Conservation (phyloP, 2,329 filamentous ascomycete species). For the Drechslera avenae region DNA sequence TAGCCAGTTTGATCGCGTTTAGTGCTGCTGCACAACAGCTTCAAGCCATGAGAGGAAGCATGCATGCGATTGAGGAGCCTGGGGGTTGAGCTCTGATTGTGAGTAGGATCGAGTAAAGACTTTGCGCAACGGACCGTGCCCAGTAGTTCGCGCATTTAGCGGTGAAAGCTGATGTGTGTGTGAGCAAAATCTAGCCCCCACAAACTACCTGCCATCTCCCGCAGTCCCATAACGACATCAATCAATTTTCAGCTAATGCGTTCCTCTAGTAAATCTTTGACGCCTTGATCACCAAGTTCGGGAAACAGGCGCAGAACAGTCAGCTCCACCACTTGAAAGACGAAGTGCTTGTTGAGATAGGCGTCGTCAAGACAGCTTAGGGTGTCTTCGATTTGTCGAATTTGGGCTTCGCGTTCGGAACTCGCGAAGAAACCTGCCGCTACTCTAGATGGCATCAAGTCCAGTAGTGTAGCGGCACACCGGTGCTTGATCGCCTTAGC, state of each 20-base stretch:
- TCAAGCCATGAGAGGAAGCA: conserved; percentile 1
- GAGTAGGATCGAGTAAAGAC: conserved; percentile 6
- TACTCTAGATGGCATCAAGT: conserved; percentile 54
- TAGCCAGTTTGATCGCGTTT: conserved; percentile 6
- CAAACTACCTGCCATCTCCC: not conserved
- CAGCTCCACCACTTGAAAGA: conserved; percentile 82
- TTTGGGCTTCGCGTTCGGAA: conserved; percentile 56
- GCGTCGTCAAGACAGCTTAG: conserved; percentile 77
- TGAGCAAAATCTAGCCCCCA: conserved; percentile 21
- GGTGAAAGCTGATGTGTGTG: conserved; percentile 23
- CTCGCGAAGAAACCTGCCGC: conserved; percentile 40
- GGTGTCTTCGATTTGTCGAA: conserved; percentile 64
- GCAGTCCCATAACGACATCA: not conserved
- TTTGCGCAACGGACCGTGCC: conserved; percentile 15
- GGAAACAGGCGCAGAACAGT: conserved; percentile 82
- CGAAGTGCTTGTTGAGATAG: conserved; percentile 91
- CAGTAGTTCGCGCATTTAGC: conserved; percentile 20
- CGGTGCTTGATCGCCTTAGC: conserved; percentile 67
- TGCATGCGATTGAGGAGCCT: conserved; percentile 10
- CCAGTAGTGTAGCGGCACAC: conserved; percentile 66
- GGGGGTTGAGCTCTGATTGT: conserved; percentile 2
- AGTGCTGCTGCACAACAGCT: not conserved
- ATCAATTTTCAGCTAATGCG: conserved; percentile 55
- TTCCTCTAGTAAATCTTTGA: conserved; percentile 75
- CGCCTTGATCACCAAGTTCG: conserved; percentile 75